Conservation (phyloP, 768 basidiomycete species). For the Termitomyces titanicus region DNA sequence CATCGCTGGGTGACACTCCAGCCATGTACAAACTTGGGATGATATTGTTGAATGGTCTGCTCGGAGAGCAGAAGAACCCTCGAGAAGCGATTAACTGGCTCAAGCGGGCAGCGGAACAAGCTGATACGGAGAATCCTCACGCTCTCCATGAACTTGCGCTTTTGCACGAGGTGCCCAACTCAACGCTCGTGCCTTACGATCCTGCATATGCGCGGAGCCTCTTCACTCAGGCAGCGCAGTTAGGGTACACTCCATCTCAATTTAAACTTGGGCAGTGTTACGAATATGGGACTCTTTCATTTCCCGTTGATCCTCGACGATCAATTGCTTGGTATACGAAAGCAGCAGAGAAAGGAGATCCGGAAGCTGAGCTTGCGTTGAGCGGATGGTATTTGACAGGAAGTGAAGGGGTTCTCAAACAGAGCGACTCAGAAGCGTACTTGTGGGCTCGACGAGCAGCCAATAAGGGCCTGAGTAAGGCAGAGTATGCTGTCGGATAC, state of each 20-base stretch:
- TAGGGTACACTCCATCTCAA: slow-evolving; percentile 92
- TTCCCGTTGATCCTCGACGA: slow-evolving; percentile 88
- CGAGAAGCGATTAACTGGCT: slow-evolving; percentile 95
- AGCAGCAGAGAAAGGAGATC: slow-evolving; percentile 94
- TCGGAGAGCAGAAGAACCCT: slow-evolving; percentile 80
- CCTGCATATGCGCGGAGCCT: slow-evolving; percentile 79
- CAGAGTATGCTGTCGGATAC: slow-evolving; percentile 98
- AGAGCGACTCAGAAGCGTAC: slow-evolving; percentile 98
- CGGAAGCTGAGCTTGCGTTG: slow-evolving; percentile 92
- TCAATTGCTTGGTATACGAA: slow-evolving; percentile 99
- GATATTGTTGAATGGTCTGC: slow-evolving; percentile 82
- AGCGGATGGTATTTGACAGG: slow-evolving; percentile 99
- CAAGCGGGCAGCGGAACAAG: slow-evolving; percentile 91
- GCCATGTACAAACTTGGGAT: slow-evolving; percentile 99
- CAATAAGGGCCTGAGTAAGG: slow-evolving; percentile 94
- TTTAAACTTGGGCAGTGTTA: slow-evolving; percentile 95
- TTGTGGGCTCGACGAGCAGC: slow-evolving; percentile 95
- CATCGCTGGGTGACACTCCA: slow-evolving; percentile 92
- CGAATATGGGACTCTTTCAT: slow-evolving; percentile 86
- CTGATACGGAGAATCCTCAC: slow-evolving; percentile 97
- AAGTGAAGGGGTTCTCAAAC: slow-evolving; percentile 92
- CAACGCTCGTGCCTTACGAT: slow-evolving; percentile 71
- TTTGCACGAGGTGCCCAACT: slow-evolving; percentile 71
- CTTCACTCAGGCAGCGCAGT: slow-evolving; percentile 86
- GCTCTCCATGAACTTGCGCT: slow-evolving; percentile 94